Evolutionary conservation across 2,329 filamentous ascomycete species (phyloP).

Genomic region (Arthrobotrys sinensis): DNA sequence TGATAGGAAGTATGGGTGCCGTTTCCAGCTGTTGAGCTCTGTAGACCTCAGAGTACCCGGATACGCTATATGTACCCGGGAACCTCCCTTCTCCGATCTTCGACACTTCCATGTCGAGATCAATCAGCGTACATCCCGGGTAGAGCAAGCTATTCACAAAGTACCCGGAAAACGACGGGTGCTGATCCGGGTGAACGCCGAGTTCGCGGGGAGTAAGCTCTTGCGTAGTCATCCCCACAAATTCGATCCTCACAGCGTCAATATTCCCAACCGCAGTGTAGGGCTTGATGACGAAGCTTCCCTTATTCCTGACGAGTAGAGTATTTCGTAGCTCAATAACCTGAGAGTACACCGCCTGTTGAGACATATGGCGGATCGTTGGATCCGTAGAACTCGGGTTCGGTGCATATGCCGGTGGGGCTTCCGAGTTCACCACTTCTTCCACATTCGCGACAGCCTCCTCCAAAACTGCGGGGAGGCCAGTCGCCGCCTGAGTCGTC

Average conservation of each 20-base stretch:
- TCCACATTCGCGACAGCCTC: conserved; percentile 59
- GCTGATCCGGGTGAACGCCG: conserved; percentile 54
- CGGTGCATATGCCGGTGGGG: conserved; percentile 52
- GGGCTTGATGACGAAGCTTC: conserved; percentile 58
- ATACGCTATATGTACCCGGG: conserved; percentile 54
- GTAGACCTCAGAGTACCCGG: conserved; percentile 55
- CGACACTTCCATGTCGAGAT: conserved; percentile 58
- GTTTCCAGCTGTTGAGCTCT: conserved; percentile 54
- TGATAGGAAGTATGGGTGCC: conserved; percentile 50
- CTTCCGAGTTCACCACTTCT: conserved; percentile 45
- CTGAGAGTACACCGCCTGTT: conserved; percentile 54
- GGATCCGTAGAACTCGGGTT: conserved; percentile 56
- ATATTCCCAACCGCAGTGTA: conserved; percentile 56
- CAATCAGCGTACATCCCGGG: conserved; percentile 51
- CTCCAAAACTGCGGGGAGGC: conserved; percentile 48
- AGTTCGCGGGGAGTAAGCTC: conserved; percentile 48
- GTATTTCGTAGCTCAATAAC: conserved; percentile 56
- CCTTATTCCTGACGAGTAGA: conserved; percentile 47
- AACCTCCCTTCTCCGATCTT: conserved; percentile 57
- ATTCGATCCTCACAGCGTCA: conserved; percentile 51
- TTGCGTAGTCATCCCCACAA: conserved; percentile 56
- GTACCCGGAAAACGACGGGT: conserved; percentile 55
- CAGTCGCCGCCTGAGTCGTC: conserved; percentile 38
- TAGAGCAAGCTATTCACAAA: conserved; percentile 56
- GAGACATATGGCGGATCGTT: conserved; percentile 54